Evolutionary conservation across 2,329 filamentous ascomycete species (phyloP).

Genomic region (Neonectria sp.): DNA sequence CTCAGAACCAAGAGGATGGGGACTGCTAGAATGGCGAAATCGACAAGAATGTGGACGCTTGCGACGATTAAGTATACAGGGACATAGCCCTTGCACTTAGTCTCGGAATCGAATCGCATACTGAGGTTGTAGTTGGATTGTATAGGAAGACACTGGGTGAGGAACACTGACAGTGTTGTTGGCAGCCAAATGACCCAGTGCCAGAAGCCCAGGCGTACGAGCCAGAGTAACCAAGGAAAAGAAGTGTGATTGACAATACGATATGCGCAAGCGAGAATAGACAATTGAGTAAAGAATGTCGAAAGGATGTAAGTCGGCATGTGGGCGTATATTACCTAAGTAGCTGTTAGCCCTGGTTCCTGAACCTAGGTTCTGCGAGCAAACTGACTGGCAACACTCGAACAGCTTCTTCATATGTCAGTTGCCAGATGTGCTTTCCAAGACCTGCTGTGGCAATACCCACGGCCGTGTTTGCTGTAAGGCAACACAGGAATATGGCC

Average conservation of each 20-base stretch:
- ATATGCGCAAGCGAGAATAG: background rate
- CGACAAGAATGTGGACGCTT: background rate
- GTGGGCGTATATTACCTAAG: constrained; percentile 3
- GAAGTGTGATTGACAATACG: background rate
- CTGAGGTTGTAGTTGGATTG: background rate
- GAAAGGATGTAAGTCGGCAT: constrained; percentile 12
- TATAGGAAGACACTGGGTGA: constrained; percentile 5
- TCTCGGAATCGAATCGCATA: background rate
- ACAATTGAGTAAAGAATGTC: constrained; percentile 11
- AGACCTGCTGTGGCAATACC: background rate
- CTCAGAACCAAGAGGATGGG: constrained; percentile 1
- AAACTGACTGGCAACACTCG: constrained; percentile 5
- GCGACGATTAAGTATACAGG: constrained; percentile 5
- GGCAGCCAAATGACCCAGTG: constrained; percentile 8
- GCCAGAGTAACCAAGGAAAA: background rate
- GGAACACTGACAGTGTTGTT: constrained; percentile 3
- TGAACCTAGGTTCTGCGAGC: background rate
- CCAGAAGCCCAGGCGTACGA: background rate
- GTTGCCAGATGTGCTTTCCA: constrained; percentile 6
- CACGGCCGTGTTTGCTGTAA: background rate
- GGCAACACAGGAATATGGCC: background rate
- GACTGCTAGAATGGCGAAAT: constrained; percentile 11
- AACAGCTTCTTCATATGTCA: constrained; percentile 7
- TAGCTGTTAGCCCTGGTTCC: background rate
- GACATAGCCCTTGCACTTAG: constrained; percentile 8